Percentiles rank a stretch among this genome's conserved stretches.
These are phyloP conservation scores for Spongospora subterranea DNA, from an alignment of 208 protist genomes.

Conservation along the genomic window DNA sequence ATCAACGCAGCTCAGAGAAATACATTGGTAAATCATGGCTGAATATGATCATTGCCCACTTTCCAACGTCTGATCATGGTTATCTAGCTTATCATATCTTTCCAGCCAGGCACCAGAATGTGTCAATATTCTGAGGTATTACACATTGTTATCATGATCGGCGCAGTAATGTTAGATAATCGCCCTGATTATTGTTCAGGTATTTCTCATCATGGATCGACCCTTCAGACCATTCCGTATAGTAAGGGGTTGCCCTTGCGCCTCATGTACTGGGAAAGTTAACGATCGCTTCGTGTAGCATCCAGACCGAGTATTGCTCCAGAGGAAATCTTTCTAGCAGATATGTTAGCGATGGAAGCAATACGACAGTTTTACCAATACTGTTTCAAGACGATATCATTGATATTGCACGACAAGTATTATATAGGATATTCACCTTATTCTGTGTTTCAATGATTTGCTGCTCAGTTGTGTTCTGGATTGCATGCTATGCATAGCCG, in stretches of 20 bases:
- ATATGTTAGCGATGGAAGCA: background rate
- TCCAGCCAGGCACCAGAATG: background rate
- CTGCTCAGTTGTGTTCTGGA: background rate
- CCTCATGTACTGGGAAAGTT: background rate
- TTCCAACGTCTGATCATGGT: background rate
- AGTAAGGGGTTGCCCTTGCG: background rate
- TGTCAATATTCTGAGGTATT: background rate
- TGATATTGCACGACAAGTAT: slow-evolving; percentile 7
- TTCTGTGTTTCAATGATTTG: background rate
- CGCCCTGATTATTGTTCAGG: background rate
- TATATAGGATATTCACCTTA: background rate
- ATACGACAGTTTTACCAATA: background rate
- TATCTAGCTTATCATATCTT: slow-evolving; percentile 1
- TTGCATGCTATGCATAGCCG: slow-evolving; percentile 1
- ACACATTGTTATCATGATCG: background rate
- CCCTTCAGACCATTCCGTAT: background rate
- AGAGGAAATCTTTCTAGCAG: background rate
- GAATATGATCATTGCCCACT: background rate
- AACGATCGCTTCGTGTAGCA: background rate
- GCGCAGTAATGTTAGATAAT: background rate
- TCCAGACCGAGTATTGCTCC: slow-evolving; percentile 20
- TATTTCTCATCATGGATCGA: slow-evolving; percentile 47
- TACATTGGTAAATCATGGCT: background rate
- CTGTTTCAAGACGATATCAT: background rate
- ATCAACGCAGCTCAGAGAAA: background rate